phyloP scores from a whole-genome alignment of 2,329 filamentous ascomycete species.

The Hirsutella minnesotensis region DNA sequence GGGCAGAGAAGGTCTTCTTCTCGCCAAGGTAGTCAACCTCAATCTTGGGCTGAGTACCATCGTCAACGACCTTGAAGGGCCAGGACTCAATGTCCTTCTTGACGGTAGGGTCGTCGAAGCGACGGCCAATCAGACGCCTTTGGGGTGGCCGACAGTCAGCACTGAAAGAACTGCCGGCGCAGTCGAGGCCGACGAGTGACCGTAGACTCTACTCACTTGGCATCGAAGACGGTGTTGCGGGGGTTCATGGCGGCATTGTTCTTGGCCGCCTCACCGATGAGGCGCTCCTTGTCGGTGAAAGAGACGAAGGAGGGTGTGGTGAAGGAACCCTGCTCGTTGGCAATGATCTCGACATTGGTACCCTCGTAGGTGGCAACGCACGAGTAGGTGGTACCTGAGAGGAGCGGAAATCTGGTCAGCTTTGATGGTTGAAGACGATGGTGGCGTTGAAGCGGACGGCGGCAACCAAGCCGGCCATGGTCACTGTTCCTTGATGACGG shows the following conservation, averaged over 20 bases:
- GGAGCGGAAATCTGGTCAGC: slow-evolving; percentile 10
- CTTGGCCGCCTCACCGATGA: slow-evolving; percentile 99
- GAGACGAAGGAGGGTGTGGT: slow-evolving; percentile 98
- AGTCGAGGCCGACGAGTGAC: neutral
- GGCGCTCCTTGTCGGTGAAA: slow-evolving; percentile 96
- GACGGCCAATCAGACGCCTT: slow-evolving; percentile 94
- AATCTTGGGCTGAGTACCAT: slow-evolving; percentile 78
- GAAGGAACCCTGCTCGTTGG: slow-evolving; percentile 99
- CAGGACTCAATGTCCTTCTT: slow-evolving; percentile 99
- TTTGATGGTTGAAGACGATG: neutral
- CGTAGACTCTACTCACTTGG: slow-evolving; percentile 59
- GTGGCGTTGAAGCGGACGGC: neutral
- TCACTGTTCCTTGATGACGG: neutral
- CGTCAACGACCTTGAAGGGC: slow-evolving; percentile 97
- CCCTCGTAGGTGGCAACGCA: slow-evolving; percentile 99
- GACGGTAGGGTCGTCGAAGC: slow-evolving; percentile 89
- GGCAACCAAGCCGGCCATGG: neutral
- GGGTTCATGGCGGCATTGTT: slow-evolving; percentile 99
- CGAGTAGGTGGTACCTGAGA: slow-evolving; percentile 92
- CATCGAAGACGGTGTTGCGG: slow-evolving; percentile 94
- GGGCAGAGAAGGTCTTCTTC: slow-evolving; percentile 91
- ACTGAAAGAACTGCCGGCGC: neutral
- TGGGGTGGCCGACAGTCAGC: neutral
- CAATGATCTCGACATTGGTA: slow-evolving; percentile 99
- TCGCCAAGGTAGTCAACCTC: slow-evolving; percentile 93